Evolutionary conservation across 106 monocot genomes (phyloP), one percentile per base, ranked within the genome.

Genomic region (Apostasia shenzhenica): DNA sequence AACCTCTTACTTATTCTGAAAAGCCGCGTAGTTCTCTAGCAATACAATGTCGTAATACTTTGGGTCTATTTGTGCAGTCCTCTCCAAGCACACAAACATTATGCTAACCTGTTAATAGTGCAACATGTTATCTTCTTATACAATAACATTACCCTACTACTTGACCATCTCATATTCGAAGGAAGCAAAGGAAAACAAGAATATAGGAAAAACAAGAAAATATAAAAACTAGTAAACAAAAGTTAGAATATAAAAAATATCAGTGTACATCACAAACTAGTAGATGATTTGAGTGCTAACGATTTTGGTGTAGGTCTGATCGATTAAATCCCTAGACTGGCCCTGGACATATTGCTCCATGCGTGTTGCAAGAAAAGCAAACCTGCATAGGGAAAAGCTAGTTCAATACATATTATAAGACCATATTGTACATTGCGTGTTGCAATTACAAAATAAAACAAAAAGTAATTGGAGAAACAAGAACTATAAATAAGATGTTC

Each of bases 261-360:
- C 0, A 26, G 26, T 26, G 26, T 26, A 26, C 26, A 26, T 26
- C 26, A 26, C 26, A 26, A 26, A 26, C 26, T 26, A 26, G 26
- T 26, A 26, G 26, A 26, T 26, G 26, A 26, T 5, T 5, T 14
- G n/a, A 67, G n/a, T 62, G 73, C 89, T 89, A 73, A 99, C 97
- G 75, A 93, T 82, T 87, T 99, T 99, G 56, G 79, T 83, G 63
- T 93, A 99, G 57, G 97, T 81, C 69, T 90, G 89, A 46, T 99
- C 97, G 68, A 99, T 85, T 70, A 99, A 83, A 74, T 99, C 97
- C 81, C 97, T 83, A 4, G 87, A 87, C 3, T 85, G 81, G n/a
- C 97, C 97, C 60, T 93, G 92, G 56, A 93, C 83, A 48, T 90
- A 99, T 78, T 90, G 92, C 71, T 99, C 97, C 97, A 99, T 92